Percentiles rank a stretch among this genome's conserved stretches.
Evolutionary conservation across 23 red algal species (phyloP).

Genomic region (Agarophyton chilense): DNA sequence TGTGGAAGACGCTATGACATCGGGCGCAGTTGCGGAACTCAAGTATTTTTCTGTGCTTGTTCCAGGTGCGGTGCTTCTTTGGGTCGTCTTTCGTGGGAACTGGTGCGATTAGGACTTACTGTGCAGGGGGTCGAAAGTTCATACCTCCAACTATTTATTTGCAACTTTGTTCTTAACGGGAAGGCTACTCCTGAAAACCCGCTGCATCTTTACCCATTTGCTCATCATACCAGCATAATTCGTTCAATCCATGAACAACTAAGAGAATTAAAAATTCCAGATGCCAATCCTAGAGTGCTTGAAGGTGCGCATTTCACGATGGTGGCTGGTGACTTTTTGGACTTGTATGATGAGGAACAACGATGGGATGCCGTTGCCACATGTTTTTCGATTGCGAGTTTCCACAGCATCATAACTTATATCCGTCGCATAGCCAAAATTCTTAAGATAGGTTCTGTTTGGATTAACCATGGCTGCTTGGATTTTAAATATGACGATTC

Average conservation of each 20-base stretch:
- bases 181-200: constrained; percentile 41
- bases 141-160: constrained; percentile 68
- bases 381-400: constrained; percentile 79
- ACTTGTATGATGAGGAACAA: constrained; percentile 65
- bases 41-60: constrained; percentile 73
- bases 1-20: constrained; percentile 32
- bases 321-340: constrained; percentile 85
- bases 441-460: constrained; percentile 64
- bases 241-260: constrained; percentile 59
- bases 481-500: constrained; percentile 70
- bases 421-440: constrained; percentile 56
- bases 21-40: constrained; percentile 8
- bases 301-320: constrained; percentile 72
- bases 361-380: constrained; percentile 79
- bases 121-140: constrained; percentile 80
- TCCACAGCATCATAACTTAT: constrained; percentile 69
- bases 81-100: constrained; percentile 82
- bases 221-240: constrained; percentile 73
- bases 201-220: constrained; percentile 76
- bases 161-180: constrained; percentile 82
- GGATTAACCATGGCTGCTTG: constrained; percentile 57
- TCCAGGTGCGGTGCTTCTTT: constrained; percentile 63
- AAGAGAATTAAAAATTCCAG: constrained; percentile 66
- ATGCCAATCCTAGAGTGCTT: constrained; percentile 70
- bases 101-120: constrained; percentile 64